These are phyloP conservation scores for Chrysosporium keratinophilum DNA, from an alignment of 2,329 filamentous ascomycete genomes.

Conservation along the genomic window DNA sequence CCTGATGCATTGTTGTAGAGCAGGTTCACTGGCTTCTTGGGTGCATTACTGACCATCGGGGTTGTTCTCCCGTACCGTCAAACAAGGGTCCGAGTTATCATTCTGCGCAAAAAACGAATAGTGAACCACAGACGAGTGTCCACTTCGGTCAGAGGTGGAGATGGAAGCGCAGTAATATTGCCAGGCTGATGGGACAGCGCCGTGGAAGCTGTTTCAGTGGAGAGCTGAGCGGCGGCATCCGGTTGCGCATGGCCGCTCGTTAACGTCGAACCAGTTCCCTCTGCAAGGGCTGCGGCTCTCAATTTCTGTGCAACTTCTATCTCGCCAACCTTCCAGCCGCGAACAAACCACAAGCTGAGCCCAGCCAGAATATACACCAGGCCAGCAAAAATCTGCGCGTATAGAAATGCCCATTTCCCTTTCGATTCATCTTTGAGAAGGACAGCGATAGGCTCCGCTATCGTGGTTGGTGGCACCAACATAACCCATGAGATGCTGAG, in stretches of 20 bases:
- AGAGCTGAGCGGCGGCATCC: not conserved
- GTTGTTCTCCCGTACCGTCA: conserved; percentile 14
- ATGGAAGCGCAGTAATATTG: not conserved
- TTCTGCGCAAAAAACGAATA: conserved; percentile 22
- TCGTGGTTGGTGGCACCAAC: conserved; percentile 43
- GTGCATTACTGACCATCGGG: not conserved
- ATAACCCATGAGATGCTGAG: conserved; percentile 51
- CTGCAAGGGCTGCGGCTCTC: conserved; percentile 8
- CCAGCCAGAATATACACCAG: conserved; percentile 51
- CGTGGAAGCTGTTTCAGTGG: not conserved
- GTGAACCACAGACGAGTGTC: conserved; percentile 21
- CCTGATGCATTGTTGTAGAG: too few species aligned
- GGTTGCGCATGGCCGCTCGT: not conserved
- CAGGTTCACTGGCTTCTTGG: too few species aligned
- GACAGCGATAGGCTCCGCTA: conserved; percentile 48
- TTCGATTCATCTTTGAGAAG: conserved; percentile 40
- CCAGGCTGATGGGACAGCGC: not conserved
- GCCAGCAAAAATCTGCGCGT: conserved; percentile 47
- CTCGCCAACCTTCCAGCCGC: conserved; percentile 34
- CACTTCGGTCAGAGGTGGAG: not conserved
- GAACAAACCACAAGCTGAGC: conserved; percentile 36
- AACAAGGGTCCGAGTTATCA: conserved; percentile 26
- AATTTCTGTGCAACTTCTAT: conserved; percentile 15
- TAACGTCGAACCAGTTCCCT: not conserved
- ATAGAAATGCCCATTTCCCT: conserved; percentile 27